Conservation (phyloP, 192 early-diverging fungal species). For the Diversispora epigaea region DNA sequence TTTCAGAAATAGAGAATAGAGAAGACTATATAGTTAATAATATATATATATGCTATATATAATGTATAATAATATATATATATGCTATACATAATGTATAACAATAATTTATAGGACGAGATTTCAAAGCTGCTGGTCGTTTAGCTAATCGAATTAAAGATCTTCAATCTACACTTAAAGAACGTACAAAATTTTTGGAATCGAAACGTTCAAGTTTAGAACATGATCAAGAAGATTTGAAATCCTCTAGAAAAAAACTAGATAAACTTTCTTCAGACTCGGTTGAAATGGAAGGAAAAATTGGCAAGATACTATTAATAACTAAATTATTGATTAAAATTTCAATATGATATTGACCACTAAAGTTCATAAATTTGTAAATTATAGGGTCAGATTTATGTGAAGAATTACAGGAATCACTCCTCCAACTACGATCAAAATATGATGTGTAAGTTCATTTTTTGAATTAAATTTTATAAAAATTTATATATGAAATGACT, state of each 20-base stretch:
- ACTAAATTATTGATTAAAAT: not conserved
- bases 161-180: constrained; percentile 12
- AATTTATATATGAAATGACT: not conserved
- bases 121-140: constrained; percentile 15
- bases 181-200: constrained; percentile 18
- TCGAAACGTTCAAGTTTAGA: constrained; percentile 15
- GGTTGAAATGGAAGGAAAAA: constrained; percentile 12
- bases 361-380: not conserved
- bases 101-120: not conserved
- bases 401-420: constrained; percentile 17
- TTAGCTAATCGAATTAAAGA: constrained; percentile 25
- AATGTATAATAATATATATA: not conserved
- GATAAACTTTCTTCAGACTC: not conserved
- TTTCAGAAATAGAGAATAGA: no score
- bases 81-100: not conserved
- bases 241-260: constrained; percentile 1
- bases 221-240: constrained; percentile 18
- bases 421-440: constrained; percentile 19
- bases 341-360: not conserved
- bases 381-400: constrained; percentile 13
- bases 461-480: not conserved
- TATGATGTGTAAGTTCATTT: constrained; percentile 18
- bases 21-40: no score
- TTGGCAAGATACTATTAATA: not conserved
- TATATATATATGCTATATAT: no score